Base-by-base conservation (phyloP, 164 flowering plant genomes). In the Nelumbo lutea region DNA sequence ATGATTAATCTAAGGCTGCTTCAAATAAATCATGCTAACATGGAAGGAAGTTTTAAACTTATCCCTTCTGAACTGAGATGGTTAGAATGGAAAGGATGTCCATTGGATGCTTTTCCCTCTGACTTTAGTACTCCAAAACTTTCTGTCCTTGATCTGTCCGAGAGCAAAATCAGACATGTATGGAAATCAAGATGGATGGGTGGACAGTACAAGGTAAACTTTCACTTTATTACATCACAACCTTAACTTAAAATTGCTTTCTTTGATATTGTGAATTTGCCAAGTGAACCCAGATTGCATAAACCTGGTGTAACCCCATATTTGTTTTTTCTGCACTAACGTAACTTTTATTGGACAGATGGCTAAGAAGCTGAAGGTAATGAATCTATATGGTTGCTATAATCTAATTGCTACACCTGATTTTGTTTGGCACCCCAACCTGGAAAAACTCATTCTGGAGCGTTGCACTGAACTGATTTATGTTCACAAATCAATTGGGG, bases 91-190 rank as follows among this genome's bases (percentile, higher is more conserved):
- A 71, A 69, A 61, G 78, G 77, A 45, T 81, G 83, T 55, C 64
- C 72, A 13, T 62, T 77, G 76, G 62, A 65, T 68, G 46, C 4
- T 72, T 74, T 83, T 66, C 79, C 83, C 50, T 62, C 70, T 61
- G 77, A 75, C 3, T 74, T 74, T 57, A 59, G 15, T 55, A 69
- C 74, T 3, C 11, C 5, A 27, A 70, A 77, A 40, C 74, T 84
- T 63, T 66, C 75, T 62, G 80, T 85, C 41, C 84, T 85, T 66
- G 82, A 85, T 67, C 79, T 83, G 65, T 81, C 88, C 9, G 73
- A 73, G 42, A 83, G 88, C 73, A 68, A 68, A 53, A 70, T 85
- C 6, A 48, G 63, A 58, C 41, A 48, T 6, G 3, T 81, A 13
- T 73, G 79, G 81, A 50, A 56, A 60, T 46, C 61, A 62, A 57